Percentiles rank a stretch among this genome's conserved stretches.
Conservation (phyloP, 495 filamentous ascomycete genomes). For the Penicillium cataractarum region DNA sequence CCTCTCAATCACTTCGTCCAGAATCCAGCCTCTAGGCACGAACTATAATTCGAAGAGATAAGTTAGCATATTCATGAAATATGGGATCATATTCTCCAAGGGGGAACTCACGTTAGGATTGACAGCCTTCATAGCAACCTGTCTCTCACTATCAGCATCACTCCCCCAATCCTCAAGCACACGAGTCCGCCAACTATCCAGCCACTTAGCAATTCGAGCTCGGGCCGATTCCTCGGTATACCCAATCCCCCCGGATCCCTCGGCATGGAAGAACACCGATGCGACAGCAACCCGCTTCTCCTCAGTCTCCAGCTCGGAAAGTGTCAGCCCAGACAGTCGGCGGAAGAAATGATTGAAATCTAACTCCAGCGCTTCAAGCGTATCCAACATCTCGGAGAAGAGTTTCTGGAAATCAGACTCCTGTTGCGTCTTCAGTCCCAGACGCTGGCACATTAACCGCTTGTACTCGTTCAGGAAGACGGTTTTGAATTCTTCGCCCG, state of each 20-base stretch:
- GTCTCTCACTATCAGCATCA: slow-evolving; percentile 61
- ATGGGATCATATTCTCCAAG: neutral
- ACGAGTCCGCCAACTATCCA: slow-evolving; percentile 69
- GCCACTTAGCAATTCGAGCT: slow-evolving; percentile 71
- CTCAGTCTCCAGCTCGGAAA: slow-evolving; percentile 63
- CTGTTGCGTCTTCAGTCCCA: slow-evolving; percentile 70
- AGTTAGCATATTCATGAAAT: neutral
- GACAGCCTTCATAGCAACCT: slow-evolving; percentile 73
- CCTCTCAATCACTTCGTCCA: slow-evolving; percentile 87
- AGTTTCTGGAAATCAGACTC: slow-evolving; percentile 76
- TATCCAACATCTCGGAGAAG: slow-evolving; percentile 80
- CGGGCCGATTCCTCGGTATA: slow-evolving; percentile 62
- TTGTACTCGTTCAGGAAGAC: slow-evolving; percentile 89
- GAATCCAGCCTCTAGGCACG: slow-evolving; percentile 82
- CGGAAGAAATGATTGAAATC: slow-evolving; percentile 96
- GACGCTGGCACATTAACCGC: slow-evolving; percentile 71
- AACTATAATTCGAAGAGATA: slow-evolving; percentile 50
- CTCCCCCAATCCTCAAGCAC: slow-evolving; percentile 71
- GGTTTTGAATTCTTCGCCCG: slow-evolving; percentile 82
- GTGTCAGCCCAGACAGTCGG: slow-evolving; percentile 60
- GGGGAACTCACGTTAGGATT: slow-evolving; percentile 71
- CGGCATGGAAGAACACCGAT: slow-evolving; percentile 69
- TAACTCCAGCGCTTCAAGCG: slow-evolving; percentile 74
- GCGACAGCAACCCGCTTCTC: slow-evolving; percentile 61
- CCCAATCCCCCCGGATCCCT: slow-evolving; percentile 59